Percentiles rank a stretch among this genome's conserved stretches.
These are phyloP conservation scores for Apophysomyces trapeziformis DNA, from an alignment of 371 early-diverging fungal genomes.

Conservation along the genomic window DNA sequence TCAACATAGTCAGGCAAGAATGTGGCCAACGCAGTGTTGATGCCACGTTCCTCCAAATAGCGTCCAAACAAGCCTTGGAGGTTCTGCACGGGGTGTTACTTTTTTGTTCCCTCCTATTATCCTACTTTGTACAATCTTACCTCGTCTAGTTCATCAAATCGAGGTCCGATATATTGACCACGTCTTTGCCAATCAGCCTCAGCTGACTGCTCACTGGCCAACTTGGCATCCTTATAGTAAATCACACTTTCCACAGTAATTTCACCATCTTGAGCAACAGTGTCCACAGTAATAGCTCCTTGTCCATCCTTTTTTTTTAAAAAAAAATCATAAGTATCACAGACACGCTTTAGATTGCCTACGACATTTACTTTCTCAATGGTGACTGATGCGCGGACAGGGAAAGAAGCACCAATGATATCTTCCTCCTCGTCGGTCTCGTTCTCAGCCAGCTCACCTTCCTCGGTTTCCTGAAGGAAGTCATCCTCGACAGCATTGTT, in stretches of 20 bases:
- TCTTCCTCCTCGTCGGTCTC: conserved; percentile 53
- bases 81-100: conserved; percentile 33
- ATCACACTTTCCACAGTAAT: conserved; percentile 86
- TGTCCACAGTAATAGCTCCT: conserved; percentile 82
- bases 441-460: conserved; percentile 50
- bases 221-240: conserved; percentile 68
- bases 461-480: conserved; percentile 47
- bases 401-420: conserved; percentile 63
- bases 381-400: conserved; percentile 81
- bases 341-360: no score
- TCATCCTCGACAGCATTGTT: conserved; percentile 64
- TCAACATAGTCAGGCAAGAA: conserved; percentile 90
- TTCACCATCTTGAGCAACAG: conserved; percentile 81
- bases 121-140: conserved; percentile 16
- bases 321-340: no score
- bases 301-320: conserved; percentile 47
- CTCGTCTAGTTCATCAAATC: conserved; percentile 90
- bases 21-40: conserved; percentile 79
- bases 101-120: neutral
- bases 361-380: conserved; percentile 66
- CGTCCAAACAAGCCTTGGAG: conserved; percentile 82
- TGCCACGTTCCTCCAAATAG: conserved; percentile 88
- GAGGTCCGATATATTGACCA: conserved; percentile 90
- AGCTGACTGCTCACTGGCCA: conserved; percentile 72
- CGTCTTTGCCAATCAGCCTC: conserved; percentile 94